Evolutionary conservation across 1,139 yeast genomes (phyloP), one percentile per base, ranked within the genome.

Genomic region (Debaryomycetaceae sp.): DNA sequence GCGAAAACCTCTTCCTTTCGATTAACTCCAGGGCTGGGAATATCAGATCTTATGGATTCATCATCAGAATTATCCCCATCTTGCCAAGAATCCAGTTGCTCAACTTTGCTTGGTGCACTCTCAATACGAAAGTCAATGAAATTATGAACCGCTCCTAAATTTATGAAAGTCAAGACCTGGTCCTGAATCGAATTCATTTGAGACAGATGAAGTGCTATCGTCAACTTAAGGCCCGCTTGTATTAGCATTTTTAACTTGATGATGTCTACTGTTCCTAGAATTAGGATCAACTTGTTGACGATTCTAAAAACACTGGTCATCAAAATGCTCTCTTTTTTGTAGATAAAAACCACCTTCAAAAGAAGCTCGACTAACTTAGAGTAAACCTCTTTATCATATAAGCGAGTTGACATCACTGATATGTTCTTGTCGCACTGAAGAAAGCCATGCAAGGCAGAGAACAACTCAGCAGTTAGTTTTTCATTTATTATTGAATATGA

Each of bases 121-220:
- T 23, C 20, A 17, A 11, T 11, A 22, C 24, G 42, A 39, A 47
- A 44, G 36, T 41, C 45, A 36, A 57, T 45, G 30, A 51, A 51
- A n/a, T 43, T 44, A 45, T 52, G 58, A 6, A 58, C 54, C 2
- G 59, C 49, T 3, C 55, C 52, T n/a, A 72, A 44, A 46, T 74
- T 74, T 4, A 70, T 38, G 48, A 76, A 75, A 2, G 67, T 49
- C 11, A 65, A 50, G 34, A 74, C 52, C 49, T 75, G 75, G 8
- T 53, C 53, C 37, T 62, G 64, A 11, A 76, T 51, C 5, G 62
- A 55, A 3, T 62, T 67, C 53, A 65, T 65, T 2, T 68, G 61
- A 2, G 75, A 58, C 11, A 62, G 52, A 36, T 61, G 55, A 38
- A 65, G 59, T 31, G 54, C 56, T 8, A 67, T 48, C 27, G 68